Percentiles rank a stretch among this genome's conserved stretches.
Evolutionary conservation across 805 yeast genomes (phyloP).

Genomic region (Ogataea corticis): DNA sequence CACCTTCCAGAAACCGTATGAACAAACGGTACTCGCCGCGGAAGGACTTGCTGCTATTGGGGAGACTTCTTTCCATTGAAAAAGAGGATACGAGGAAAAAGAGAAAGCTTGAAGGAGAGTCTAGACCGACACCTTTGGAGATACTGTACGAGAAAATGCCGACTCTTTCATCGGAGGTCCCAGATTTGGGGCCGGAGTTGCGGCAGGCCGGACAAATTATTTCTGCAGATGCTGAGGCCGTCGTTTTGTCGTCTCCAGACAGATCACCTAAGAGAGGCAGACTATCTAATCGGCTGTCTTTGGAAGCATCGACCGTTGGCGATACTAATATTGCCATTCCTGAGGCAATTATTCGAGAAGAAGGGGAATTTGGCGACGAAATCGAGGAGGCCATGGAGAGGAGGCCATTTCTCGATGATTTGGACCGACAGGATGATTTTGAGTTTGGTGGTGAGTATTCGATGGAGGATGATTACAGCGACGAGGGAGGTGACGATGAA

Average conservation of each 20-base stretch:
- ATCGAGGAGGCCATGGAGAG: no score
- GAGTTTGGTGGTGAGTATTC: constrained; percentile 9
- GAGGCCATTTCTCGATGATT: constrained; percentile 13
- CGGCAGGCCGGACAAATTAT: background rate
- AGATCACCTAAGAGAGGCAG: constrained; percentile 24
- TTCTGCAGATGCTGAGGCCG: background rate
- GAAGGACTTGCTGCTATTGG: constrained; percentile 32
- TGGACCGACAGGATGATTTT: constrained; percentile 3
- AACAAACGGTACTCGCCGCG: constrained; percentile 33
- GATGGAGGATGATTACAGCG: constrained; percentile 10
- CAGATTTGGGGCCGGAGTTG: background rate
- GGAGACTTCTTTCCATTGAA: constrained; percentile 30
- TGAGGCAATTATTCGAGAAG: constrained; percentile 34
- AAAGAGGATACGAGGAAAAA: constrained; percentile 23
- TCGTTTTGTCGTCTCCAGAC: constrained; percentile 12
- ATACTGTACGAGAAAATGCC: constrained; percentile 16
- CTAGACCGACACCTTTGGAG: constrained; percentile 14
- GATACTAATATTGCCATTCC: constrained; percentile 37
- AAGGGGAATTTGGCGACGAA: constrained; percentile 32
- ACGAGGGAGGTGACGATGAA: constrained; percentile 12
- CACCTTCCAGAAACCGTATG: constrained; percentile 28
- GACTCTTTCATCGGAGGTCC: constrained; percentile 3
- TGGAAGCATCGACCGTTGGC: constrained; percentile 26
- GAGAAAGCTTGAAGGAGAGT: constrained; percentile 16
- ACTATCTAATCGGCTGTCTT: constrained; percentile 27